These are phyloP conservation scores for Dryadomyces quercus-mongolicae DNA, from an alignment of 2,329 filamentous ascomycete genomes.

Conservation along the genomic window DNA sequence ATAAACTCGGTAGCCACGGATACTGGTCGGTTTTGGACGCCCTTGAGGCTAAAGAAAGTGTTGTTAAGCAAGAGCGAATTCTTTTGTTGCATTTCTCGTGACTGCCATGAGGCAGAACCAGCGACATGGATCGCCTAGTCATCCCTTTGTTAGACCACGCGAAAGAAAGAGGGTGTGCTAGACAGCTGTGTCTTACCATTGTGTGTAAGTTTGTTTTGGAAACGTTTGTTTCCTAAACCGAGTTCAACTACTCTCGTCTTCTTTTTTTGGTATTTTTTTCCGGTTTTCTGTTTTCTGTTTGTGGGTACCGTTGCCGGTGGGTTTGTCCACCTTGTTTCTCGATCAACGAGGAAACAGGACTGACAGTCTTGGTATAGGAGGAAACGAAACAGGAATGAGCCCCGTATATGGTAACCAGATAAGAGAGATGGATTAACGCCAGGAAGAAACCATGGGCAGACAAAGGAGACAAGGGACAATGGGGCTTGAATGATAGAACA, in stretches of 20 bases:
- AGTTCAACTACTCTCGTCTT: not conserved
- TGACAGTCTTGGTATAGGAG: conserved; percentile 4
- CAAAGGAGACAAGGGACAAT: conserved; percentile 5
- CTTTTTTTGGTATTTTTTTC: not conserved
- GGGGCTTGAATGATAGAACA: conserved; percentile 15
- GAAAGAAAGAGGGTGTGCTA: not conserved
- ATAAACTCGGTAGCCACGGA: conserved; percentile 68
- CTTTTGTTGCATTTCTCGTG: conserved; percentile 42
- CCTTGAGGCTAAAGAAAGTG: conserved; percentile 48
- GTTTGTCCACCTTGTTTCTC: conserved; percentile 3
- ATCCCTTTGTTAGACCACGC: not conserved
- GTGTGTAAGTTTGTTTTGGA: not conserved
- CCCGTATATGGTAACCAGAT: not conserved
- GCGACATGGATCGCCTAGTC: conserved; percentile 9
- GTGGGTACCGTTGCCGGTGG: conserved; percentile 9
- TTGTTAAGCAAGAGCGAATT: conserved; percentile 29
- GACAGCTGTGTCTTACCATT: conserved; percentile 3
- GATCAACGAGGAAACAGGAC: conserved; percentile 8
- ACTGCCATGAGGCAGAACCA: conserved; percentile 14
- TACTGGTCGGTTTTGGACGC: conserved; percentile 42
- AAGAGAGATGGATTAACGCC: conserved; percentile 2
- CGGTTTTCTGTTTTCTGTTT: not conserved
- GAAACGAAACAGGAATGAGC: not conserved
- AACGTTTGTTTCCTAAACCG: not conserved
- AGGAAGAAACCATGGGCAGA: not conserved